Evolutionary conservation across 768 basidiomycete species (phyloP).

Genomic region (Kwoniella shandongensis): DNA sequence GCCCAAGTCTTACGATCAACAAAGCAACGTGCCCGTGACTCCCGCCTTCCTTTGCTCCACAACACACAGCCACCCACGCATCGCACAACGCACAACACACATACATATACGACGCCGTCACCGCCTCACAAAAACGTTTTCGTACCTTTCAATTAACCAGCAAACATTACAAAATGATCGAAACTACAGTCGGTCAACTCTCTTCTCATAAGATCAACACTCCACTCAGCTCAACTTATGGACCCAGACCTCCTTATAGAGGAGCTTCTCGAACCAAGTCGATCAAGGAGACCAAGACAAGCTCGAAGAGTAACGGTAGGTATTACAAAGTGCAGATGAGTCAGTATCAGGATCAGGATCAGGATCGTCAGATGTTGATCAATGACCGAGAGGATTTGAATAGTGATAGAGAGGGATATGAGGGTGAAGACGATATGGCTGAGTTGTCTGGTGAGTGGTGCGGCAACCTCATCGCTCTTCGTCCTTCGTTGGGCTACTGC

Average conservation of each 20-base stretch:
- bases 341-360: neutral
- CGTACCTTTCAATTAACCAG: too few species aligned
- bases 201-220: conserved; percentile 3
- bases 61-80: too few species aligned
- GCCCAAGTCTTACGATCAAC: too few species aligned
- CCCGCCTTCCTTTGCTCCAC: too few species aligned
- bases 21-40: too few species aligned
- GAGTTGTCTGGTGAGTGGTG: conserved; percentile 41
- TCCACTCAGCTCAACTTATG: conserved; percentile 2
- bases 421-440: conserved; percentile 37
- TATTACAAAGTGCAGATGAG: neutral
- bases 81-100: too few species aligned
- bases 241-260: conserved; percentile 5
- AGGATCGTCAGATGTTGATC: neutral
- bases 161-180: conserved; percentile 16
- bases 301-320: neutral
- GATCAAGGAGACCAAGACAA: neutral
- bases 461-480: neutral
- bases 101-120: too few species aligned
- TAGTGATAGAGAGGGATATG: conserved; percentile 14
- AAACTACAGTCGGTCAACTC: conserved; percentile 17
- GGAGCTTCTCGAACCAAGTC: neutral
- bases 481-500: too few species aligned
- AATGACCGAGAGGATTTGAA: conserved; percentile 4
- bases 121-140: too few species aligned